phyloP scores from a whole-genome alignment of 495 filamentous ascomycete genomes.

The Glutinoglossum americanum region DNA sequence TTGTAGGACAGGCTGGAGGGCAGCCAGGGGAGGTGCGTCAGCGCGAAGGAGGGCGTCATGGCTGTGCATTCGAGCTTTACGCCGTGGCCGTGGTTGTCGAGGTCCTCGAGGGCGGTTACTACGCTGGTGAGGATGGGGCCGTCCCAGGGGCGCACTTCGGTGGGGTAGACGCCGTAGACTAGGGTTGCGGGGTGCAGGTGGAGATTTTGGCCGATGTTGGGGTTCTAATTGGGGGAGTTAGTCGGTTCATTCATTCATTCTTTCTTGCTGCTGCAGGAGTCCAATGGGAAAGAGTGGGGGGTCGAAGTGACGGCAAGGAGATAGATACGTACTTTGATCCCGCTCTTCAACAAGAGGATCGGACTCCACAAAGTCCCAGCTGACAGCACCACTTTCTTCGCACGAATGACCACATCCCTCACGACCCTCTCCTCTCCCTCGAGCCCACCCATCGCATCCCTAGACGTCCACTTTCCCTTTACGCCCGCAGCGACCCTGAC shows the following conservation, averaged over 20 bases:
- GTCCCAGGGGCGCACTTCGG: constrained; percentile 58
- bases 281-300: too few relatives aligned
- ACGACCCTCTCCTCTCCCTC: constrained; percentile 24
- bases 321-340: constrained; percentile 24
- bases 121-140: constrained; percentile 57
- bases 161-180: constrained; percentile 36
- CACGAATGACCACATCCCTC: constrained; percentile 45
- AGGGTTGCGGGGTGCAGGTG: constrained; percentile 58
- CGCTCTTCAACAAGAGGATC: constrained; percentile 51
- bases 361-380: constrained; percentile 56
- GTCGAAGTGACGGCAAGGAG: too few relatives aligned
- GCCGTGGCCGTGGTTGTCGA: constrained; percentile 69
- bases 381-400: constrained; percentile 64
- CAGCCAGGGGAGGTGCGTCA: constrained; percentile 39
- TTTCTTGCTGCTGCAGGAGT: too few relatives aligned
- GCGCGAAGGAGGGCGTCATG: constrained; percentile 39
- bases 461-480: constrained; percentile 47
- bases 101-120: constrained; percentile 57
- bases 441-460: constrained; percentile 37
- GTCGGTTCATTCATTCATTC: too few relatives aligned
- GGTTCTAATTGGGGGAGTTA: constrained; percentile 27
- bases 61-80: constrained; percentile 50
- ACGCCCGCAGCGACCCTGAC: constrained; percentile 45
- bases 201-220: constrained; percentile 68
- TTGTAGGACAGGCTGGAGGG: constrained; percentile 50